Conservation (phyloP, 306 rosid genomes). For the Coriaria nepalensis region DNA sequence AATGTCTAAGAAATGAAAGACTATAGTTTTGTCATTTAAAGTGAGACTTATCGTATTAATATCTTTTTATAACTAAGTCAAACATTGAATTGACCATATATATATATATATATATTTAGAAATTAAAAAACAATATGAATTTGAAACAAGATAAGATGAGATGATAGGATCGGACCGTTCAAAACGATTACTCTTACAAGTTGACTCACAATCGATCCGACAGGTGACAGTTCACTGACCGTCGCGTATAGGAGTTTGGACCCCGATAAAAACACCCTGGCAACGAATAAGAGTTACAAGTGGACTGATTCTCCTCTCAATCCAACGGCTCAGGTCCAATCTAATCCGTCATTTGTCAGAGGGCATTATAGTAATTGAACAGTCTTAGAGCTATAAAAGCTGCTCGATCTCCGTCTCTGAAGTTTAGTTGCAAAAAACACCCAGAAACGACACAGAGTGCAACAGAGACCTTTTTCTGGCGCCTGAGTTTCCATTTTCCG, state of each 20-base stretch:
- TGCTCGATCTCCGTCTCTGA: constrained; percentile 10
- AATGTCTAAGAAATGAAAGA: too few relatives aligned
- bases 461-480: constrained; percentile 12
- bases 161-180: background rate
- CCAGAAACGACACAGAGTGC: constrained; percentile 11
- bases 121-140: too few relatives aligned
- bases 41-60: too few relatives aligned
- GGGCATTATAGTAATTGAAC: background rate
- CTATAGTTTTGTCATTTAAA: too few relatives aligned
- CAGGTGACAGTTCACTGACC: background rate
- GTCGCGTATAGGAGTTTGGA: background rate
- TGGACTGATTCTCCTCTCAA: background rate
- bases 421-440: constrained; percentile 48
- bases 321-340: background rate
- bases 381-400: constrained; percentile 18
- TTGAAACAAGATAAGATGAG: background rate
- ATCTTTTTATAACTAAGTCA: too few relatives aligned
- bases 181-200: too few relatives aligned
- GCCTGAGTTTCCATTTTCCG: constrained; percentile 6
- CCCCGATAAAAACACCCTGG: background rate
- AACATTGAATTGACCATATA: too few relatives aligned
- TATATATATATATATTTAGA: too few relatives aligned
- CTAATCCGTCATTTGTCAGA: background rate
- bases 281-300: background rate
- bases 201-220: too few relatives aligned